A percentile compares a stretch with the other conserved stretches of the same genome.
Evolutionary conservation across 139 green algal genomes (phyloP).

Genomic region (Chlorella sp.): DNA sequence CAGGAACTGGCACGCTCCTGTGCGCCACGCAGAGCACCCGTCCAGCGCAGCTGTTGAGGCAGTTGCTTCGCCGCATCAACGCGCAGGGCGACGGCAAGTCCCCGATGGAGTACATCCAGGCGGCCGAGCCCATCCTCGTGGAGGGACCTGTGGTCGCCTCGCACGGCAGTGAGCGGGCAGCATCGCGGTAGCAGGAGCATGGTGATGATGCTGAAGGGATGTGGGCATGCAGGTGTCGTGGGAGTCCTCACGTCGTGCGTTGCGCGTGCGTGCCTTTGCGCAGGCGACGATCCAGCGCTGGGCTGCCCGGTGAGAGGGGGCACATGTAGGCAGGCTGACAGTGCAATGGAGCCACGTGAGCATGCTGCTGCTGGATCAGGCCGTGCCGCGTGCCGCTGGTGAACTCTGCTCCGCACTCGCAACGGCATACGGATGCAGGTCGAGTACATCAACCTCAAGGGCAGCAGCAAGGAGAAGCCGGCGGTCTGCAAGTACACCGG

Average conservation of each 20-base stretch:
- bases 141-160: constrained; percentile 67
- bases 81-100: constrained; percentile 30
- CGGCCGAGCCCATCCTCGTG: constrained; percentile 74
- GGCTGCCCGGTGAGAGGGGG: constrained; percentile 61
- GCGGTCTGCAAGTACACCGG: constrained; percentile 93
- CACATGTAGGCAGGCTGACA: neutral
- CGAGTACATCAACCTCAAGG: constrained; percentile 86
- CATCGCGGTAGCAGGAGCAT: constrained; percentile 1
- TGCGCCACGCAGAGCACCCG: neutral
- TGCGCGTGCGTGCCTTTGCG: constrained; percentile 3
- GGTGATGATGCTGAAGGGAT: neutral
- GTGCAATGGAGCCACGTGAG: neutral
- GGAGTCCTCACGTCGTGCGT: neutral
- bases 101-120: constrained; percentile 73
- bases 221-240: neutral
- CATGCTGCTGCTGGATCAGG: too few species aligned
- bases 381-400: too few species aligned
- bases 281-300: constrained; percentile 69
- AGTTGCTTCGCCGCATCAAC: neutral
- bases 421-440: too few species aligned
- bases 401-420: too few species aligned
- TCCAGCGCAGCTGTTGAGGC: neutral
- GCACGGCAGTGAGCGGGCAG: constrained; percentile 53
- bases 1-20: neutral
- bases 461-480: constrained; percentile 72